phyloP scores from a whole-genome alignment of 2,329 filamentous ascomycete species.

The Colletotrichum sp. region DNA sequence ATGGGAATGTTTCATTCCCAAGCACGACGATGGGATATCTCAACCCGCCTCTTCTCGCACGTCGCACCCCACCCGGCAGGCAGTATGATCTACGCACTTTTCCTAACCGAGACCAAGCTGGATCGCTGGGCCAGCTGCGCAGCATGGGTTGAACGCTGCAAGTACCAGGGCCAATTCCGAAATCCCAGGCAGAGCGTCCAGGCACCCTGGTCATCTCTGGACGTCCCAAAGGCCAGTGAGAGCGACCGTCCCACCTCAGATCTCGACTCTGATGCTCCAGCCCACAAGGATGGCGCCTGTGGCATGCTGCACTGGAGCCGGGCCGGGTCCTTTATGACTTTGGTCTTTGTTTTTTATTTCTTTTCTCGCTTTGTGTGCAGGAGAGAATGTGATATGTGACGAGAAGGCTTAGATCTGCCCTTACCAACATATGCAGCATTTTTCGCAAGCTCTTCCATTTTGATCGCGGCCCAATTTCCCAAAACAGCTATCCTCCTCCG shows the following conservation, averaged over 20 bases:
- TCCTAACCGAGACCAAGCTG: conserved; percentile 14
- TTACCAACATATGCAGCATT: not conserved
- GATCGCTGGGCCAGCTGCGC: conserved; percentile 11
- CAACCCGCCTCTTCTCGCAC: not conserved
- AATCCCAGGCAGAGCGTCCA: not conserved
- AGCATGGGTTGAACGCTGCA: not conserved
- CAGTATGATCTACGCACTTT: conserved; percentile 17
- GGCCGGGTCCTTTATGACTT: not conserved
- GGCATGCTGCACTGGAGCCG: not conserved
- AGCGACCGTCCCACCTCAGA: not conserved
- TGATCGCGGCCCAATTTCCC: conserved; percentile 14
- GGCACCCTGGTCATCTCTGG: not conserved
- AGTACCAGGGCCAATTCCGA: not conserved
- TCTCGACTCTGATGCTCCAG: not conserved
- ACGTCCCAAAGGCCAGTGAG: not conserved
- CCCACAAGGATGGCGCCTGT: not conserved
- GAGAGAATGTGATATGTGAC: conserved; percentile 7
- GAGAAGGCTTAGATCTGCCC: conserved; percentile 10
- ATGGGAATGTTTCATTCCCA: conserved; percentile 19
- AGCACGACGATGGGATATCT: conserved; percentile 16
- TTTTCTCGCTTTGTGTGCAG: not conserved
- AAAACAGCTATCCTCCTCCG: conserved; percentile 5
- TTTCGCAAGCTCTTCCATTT: conserved; percentile 23
- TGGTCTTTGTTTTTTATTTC: conserved; percentile 1
- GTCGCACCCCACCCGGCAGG: conserved; percentile 7